These are phyloP conservation scores for Cucumis melo DNA, from an alignment of 306 rosid genomes.

Conservation along the genomic window DNA sequence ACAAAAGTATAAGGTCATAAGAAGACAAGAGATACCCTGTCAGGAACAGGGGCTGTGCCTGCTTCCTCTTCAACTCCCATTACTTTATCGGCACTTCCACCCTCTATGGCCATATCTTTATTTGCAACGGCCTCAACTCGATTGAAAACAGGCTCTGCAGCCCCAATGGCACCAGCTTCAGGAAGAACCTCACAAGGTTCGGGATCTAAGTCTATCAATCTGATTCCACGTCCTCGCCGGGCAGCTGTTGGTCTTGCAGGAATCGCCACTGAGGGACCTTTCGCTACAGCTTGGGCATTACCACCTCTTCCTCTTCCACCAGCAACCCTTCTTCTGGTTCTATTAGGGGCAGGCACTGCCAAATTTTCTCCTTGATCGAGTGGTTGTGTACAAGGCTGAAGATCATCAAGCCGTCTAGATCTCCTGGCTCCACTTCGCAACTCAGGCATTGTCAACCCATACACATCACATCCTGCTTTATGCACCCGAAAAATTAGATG, in stretches of 20 bases:
- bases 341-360: constrained; percentile 49
- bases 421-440: constrained; percentile 97
- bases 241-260: constrained; percentile 75
- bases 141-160: constrained; percentile 44
- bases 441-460: constrained; percentile 99
- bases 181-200: constrained; percentile 64
- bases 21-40: constrained; percentile 44
- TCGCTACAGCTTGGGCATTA: constrained; percentile 63
- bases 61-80: constrained; percentile 69
- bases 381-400: constrained; percentile 63
- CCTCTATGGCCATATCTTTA: constrained; percentile 64
- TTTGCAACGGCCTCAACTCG: constrained; percentile 49
- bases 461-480: constrained; percentile 68
- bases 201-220: constrained; percentile 66
- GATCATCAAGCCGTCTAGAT: constrained; percentile 86
- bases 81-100: constrained; percentile 68
- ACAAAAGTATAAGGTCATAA: constrained; percentile 7
- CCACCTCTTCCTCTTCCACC: constrained; percentile 83
- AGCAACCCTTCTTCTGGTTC: constrained; percentile 66
- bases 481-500: constrained; percentile 8
- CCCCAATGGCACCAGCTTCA: constrained; percentile 49
- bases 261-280: constrained; percentile 67
- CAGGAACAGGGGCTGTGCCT: constrained; percentile 68
- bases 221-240: constrained; percentile 88
- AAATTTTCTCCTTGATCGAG: constrained; percentile 62